Evolutionary conservation across 495 filamentous ascomycete genomes (phyloP), one percentile per base, ranked within the genome.

Genomic region (Apiosordaria backusii): DNA sequence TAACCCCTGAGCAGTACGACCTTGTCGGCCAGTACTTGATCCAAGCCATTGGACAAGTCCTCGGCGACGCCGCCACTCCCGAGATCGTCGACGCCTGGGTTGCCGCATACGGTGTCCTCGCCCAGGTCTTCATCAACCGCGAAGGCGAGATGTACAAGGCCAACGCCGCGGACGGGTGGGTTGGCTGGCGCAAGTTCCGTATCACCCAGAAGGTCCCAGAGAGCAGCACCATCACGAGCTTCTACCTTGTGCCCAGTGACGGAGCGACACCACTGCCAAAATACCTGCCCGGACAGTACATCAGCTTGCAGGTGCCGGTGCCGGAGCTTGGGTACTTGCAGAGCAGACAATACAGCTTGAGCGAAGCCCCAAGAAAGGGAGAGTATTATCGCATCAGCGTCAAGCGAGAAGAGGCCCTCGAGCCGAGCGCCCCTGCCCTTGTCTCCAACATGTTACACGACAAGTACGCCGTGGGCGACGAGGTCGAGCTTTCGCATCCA

Each of bases 381-480:
- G 79, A 83, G 26, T 84, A 87, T 73, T 90, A 90, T 79, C 84
- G 89, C 61, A 86, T 92, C 76, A 88, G 83, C 64, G 85, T 92
- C 58, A 90, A 90, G 82, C 80, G 76, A 65, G 89, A 92, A 63
- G 70, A 74, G 0, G 86, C 83, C 9, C 64, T 82, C 19, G 71
- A 80, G 19, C 69, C 80, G 21, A 67, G 63, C 63, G 26, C 81
- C 67, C 83, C 86, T 0, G 89, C 89, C 7, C 81, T 87, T 68
- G 80, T 93, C 18, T 91, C 88, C 24, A 91, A 91, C 70, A 72
- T 89, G 60, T 79, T 93, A 15, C 89, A 92, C 75, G 84, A 83
- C 64, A 69, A 77, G 25, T 83, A 83, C 74, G 72, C 80, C 10
- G 83, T 83, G 26, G 90, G 90, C 65, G 87, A 89, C 70, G 76